Percentiles rank a stretch among this genome's conserved stretches.
phyloP scores from a whole-genome alignment of 768 basidiomycete species.

The Amanita pallidorosea region DNA sequence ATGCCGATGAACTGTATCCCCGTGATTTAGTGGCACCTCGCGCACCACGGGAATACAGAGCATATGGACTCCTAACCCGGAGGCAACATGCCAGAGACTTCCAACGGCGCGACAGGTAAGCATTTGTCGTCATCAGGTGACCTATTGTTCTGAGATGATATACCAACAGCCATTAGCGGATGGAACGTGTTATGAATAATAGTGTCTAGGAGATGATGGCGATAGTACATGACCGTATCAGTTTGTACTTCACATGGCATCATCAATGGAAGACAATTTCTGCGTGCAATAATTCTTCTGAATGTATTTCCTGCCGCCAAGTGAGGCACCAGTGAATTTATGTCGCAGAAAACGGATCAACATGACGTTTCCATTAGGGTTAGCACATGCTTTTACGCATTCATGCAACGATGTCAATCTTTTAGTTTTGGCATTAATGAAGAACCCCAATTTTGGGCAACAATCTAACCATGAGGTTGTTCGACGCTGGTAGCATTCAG shows the following conservation, averaged over 20 bases:
- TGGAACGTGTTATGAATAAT: background rate
- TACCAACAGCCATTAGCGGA: background rate
- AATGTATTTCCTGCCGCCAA: background rate
- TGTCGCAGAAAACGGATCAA: too few relatives aligned
- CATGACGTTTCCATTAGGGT: too few relatives aligned
- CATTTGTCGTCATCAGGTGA: background rate
- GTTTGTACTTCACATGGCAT: conserved; percentile 1
- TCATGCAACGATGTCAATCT: too few relatives aligned
- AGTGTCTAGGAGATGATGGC: background rate
- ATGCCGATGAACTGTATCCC: conserved; percentile 10
- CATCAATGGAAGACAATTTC: background rate
- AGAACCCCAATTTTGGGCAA: too few relatives aligned
- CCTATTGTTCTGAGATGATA: background rate
- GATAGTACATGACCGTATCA: background rate
- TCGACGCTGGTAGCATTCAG: too few relatives aligned
- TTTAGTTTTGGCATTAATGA: too few relatives aligned
- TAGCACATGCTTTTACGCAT: too few relatives aligned
- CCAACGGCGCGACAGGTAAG: background rate
- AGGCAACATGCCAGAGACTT: conserved; percentile 5
- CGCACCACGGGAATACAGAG: background rate
- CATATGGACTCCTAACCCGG: background rate
- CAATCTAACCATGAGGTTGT: too few relatives aligned
- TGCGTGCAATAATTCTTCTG: background rate
- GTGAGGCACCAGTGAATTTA: background rate
- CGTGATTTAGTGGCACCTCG: conserved; percentile 3